Evolutionary conservation across 2,329 filamentous ascomycete genomes (phyloP), one percentile per base, ranked within the genome.

Genomic region (Nemania sp.): DNA sequence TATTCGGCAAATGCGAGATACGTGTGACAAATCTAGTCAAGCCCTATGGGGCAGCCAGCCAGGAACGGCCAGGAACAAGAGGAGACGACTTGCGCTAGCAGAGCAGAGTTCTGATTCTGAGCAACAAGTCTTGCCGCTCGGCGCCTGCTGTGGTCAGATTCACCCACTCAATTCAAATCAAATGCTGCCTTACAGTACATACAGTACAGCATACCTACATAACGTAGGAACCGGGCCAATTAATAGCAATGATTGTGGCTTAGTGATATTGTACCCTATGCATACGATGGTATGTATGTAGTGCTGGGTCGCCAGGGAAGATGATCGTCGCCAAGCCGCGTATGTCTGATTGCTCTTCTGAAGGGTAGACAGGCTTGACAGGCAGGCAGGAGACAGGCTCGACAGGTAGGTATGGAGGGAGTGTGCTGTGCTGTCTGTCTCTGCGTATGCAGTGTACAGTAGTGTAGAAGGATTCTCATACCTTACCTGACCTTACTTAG

Each of bases 241-340:
- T 24, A 45, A 2, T 2, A 8, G 29, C 29, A 32, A 32, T 32
- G 5, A 32, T 8, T 32, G 43, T 52, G 41, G 57, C 52, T 52
- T 26, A 45, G 52, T 32, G n/a, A n/a, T n/a, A n/a, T n/a, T n/a
- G n/a, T n/a, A n/a, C n/a, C n/a, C n/a, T n/a, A n/a, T n/a, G n/a
- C n/a, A n/a, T n/a, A n/a, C n/a, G n/a, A n/a, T n/a, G n/a, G n/a
- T n/a, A n/a, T n/a, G n/a, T n/a, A n/a, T n/a, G n/a, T n/a, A n/a
- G n/a, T n/a, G n/a, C n/a, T n/a, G 55, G 47, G 24, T 52, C 51
- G 41, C n/a, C 5, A 20, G 26, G 2, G 32, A 35, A 29, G 59
- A 62, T n/a, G 62, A 68, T 68, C 49, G 53, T 45, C 60, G 61
- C 66, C 66, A 66, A 59, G 66, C 47, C 57, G 58, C 52, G 24